These are phyloP conservation scores for Puccinellia tenuiflora DNA, from an alignment of 176 grass and related monocot genomes.

Conservation along the genomic window DNA sequence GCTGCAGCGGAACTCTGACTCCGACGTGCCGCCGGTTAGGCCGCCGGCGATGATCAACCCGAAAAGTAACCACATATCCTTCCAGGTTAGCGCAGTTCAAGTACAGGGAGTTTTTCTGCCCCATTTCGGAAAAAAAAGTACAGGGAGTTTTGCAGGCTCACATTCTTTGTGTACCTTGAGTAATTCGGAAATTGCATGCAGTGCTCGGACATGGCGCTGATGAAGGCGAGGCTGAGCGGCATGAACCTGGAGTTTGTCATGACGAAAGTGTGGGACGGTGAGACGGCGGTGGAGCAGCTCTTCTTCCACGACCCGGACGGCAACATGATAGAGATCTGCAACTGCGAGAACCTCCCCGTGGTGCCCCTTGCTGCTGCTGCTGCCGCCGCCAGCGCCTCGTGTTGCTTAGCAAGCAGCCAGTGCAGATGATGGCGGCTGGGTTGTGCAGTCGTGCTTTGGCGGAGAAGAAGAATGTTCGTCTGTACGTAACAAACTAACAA, in stretches of 20 bases:
- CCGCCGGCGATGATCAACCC: conserved; percentile 47
- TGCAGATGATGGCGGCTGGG: neutral
- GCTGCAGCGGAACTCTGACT: conserved; percentile 36
- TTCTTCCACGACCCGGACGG: conserved; percentile 84
- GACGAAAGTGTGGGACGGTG: conserved; percentile 37
- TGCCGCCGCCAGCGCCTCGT: no score
- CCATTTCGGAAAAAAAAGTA: no score
- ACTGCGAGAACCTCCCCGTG: conserved; percentile 65
- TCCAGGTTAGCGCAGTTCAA: conserved; percentile 44
- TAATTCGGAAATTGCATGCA: conserved; percentile 32
- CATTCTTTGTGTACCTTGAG: no score
- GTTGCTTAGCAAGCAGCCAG: neutral
- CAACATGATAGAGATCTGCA: conserved; percentile 80
- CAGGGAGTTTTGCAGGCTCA: no score
- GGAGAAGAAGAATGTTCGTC: neutral
- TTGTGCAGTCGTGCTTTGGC: neutral
- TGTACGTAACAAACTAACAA: neutral
- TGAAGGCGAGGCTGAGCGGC: conserved; percentile 36
- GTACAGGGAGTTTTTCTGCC: neutral
- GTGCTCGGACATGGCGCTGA: conserved; percentile 41
- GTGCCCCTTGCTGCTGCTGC: conserved; percentile 8
- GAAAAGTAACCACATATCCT: conserved; percentile 68
- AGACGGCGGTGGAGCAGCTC: conserved; percentile 57
- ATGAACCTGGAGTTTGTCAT: conserved; percentile 40
- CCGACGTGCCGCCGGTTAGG: neutral